Evolutionary conservation across 495 filamentous ascomycete species (phyloP).

Genomic region (Aspergillus sclerotiicarbonarius): DNA sequence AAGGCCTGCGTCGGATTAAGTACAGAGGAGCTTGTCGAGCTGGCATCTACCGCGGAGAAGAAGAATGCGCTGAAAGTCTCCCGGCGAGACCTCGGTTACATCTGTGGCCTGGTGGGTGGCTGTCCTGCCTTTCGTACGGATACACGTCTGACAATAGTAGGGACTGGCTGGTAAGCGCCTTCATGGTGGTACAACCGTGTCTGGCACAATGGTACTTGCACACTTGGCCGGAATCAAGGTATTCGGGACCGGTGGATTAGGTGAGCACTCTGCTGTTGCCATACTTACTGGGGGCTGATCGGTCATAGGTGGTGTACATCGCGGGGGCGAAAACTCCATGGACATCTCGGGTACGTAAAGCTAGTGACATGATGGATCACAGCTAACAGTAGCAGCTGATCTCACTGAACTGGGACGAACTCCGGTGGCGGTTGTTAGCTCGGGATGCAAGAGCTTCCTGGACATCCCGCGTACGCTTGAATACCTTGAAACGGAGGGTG

Average conservation of each 20-base stretch:
- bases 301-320: conserved; percentile 83
- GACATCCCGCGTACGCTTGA: conserved; percentile 90
- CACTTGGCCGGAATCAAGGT: conserved; percentile 85
- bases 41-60: conserved; percentile 63
- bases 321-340: conserved; percentile 79
- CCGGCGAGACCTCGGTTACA: conserved; percentile 77
- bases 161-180: conserved; percentile 61
- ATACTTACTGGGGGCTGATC: conserved; percentile 20
- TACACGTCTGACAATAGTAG: conserved; percentile 32
- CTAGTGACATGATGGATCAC: not conserved
- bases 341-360: conserved; percentile 66
- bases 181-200: conserved; percentile 89
- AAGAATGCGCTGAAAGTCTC: conserved; percentile 75
- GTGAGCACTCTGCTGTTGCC: conserved; percentile 19
- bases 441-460: conserved; percentile 92
- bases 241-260: conserved; percentile 77
- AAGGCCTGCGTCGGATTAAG: conserved; percentile 75
- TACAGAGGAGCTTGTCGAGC: conserved; percentile 63
- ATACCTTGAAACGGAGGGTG: conserved; percentile 92
- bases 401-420: conserved; percentile 93
- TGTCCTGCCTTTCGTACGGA: not conserved
- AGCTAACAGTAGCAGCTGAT: conserved; percentile 56
- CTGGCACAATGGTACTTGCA: conserved; percentile 89
- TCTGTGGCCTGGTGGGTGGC: conserved; percentile 68
- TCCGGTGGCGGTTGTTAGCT: conserved; percentile 80